Base-by-base conservation (phyloP, 192 early-diverging fungal species). In the Coemansia sp. region DNA sequence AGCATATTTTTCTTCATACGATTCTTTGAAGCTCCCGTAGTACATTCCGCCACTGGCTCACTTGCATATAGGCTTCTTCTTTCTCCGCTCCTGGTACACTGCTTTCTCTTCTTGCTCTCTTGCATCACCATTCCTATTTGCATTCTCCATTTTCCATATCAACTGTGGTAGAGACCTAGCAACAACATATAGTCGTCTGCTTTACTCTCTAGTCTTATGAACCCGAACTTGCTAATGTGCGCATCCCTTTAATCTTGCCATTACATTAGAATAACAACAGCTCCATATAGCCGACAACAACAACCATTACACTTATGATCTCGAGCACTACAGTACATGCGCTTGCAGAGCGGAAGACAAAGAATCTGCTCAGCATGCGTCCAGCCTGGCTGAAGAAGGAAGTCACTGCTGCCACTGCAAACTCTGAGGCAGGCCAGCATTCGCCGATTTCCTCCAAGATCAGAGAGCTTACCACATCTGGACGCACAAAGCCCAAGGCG, bases 281-380 rank as follows among this genome's bases (percentile, higher is more conserved):
- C 38, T 44, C 38, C 38, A 1, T 44, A 44, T 44, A 44, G 3
- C 38, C 38, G 38, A 16, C 50, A 24, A 19, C 50, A 7, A 6
- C 23, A 26, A 26, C 14, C 41, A n/a, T 26, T 24, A 14, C 47
- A 23, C 44, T 10, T 21, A 81, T 74, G 72, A 81, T 74, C 50
- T 71, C 78, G 19, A 57, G 65, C 16, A 56, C 78, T 16, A 58
- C 61, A n/a, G 62, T 62, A 32, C 77, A 70, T 56, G 60, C 77
- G 49, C 67, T 68, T 58, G 67, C 77, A 54, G 77, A 80, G 68
- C 64, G 68, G 38, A 74, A 74, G 62, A 52, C 77, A 31, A 74
- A 68, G 62, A 80, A 68, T 25, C 61, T 80, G 49, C 68, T 80
- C 53, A 74, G 52, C 58, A 81, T 81, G 72, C 78, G 78, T 16